These are phyloP conservation scores for Saccharomycopsis sp. DNA, from an alignment of 805 yeast genomes.

Conservation along the genomic window DNA sequence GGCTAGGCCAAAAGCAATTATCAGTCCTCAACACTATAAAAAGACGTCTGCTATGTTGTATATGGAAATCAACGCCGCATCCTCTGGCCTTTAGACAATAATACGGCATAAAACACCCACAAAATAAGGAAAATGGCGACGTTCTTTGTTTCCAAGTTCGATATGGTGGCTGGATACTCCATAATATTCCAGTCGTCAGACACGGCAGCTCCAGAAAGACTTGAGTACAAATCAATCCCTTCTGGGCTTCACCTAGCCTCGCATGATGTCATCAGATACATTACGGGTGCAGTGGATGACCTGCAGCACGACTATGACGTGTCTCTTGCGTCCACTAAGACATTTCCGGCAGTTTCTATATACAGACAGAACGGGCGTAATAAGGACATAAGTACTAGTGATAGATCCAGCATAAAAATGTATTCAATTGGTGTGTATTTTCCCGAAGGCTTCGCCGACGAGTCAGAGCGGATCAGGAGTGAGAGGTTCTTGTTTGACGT, in stretches of 20 bases:
- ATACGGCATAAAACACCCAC: too few relatives aligned
- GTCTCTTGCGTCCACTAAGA: background rate
- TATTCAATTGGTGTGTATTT: slow-evolving; percentile 13
- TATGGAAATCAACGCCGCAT: too few relatives aligned
- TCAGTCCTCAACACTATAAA: too few relatives aligned
- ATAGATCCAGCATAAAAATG: slow-evolving; percentile 14
- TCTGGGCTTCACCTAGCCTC: slow-evolving; percentile 16
- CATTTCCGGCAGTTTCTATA: slow-evolving; percentile 1
- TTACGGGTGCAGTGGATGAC: background rate
- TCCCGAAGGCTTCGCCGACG: background rate
- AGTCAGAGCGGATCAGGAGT: background rate
- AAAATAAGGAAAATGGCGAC: too few relatives aligned
- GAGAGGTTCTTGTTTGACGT: background rate
- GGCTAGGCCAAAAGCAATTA: too few relatives aligned
- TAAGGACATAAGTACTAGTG: slow-evolving; percentile 5
- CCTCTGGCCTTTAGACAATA: too few relatives aligned
- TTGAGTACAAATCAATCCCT: slow-evolving; percentile 18
- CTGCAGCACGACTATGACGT: too few relatives aligned
- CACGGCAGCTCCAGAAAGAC: background rate
- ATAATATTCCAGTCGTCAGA: slow-evolving; percentile 4
- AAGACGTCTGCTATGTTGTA: too few relatives aligned
- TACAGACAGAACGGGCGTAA: slow-evolving; percentile 18
- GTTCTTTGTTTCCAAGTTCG: slow-evolving; percentile 12
- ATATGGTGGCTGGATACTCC: slow-evolving; percentile 12
- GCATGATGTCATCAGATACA: slow-evolving; percentile 13